These are phyloP conservation scores for Herpetomonas tarakana DNA, from an alignment of 208 protist genomes.

Conservation along the genomic window DNA sequence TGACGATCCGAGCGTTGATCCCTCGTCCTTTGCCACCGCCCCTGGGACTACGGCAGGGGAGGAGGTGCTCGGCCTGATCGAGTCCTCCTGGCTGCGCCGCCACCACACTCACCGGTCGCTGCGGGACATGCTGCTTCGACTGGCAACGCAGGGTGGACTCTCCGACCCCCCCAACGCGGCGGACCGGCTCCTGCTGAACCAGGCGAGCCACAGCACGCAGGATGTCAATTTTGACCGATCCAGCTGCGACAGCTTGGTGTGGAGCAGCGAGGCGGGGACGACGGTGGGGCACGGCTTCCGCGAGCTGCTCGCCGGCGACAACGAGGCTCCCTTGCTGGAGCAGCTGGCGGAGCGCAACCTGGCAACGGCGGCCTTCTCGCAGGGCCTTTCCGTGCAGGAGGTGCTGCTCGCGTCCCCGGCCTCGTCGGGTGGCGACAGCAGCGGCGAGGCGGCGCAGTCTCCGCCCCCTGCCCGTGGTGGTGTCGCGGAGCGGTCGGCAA, in stretches of 20 bases:
- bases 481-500: constrained; percentile 4
- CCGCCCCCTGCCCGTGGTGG: constrained; percentile 7
- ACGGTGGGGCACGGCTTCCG: constrained; percentile 64
- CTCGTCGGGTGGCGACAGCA: background rate
- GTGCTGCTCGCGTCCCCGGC: constrained; percentile 5
- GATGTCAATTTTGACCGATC: constrained; percentile 63
- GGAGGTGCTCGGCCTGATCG: constrained; percentile 33
- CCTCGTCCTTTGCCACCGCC: background rate
- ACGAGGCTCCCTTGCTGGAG: constrained; percentile 50
- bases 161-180: constrained; percentile 14
- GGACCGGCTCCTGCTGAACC: constrained; percentile 69
- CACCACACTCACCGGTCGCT: constrained; percentile 65
- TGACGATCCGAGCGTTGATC: background rate
- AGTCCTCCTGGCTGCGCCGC: constrained; percentile 66
- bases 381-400: constrained; percentile 28
- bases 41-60: constrained; percentile 2
- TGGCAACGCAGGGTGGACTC: constrained; percentile 21
- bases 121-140: constrained; percentile 46
- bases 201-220: constrained; percentile 46
- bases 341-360: constrained; percentile 58
- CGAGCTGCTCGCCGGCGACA: constrained; percentile 76
- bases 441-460: constrained; percentile 9
- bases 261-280: constrained; percentile 61
- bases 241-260: constrained; percentile 80
- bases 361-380: constrained; percentile 52